Base-by-base conservation (phyloP, 2,329 filamentous ascomycete genomes). In the Orbilia blumenaviensis region DNA sequence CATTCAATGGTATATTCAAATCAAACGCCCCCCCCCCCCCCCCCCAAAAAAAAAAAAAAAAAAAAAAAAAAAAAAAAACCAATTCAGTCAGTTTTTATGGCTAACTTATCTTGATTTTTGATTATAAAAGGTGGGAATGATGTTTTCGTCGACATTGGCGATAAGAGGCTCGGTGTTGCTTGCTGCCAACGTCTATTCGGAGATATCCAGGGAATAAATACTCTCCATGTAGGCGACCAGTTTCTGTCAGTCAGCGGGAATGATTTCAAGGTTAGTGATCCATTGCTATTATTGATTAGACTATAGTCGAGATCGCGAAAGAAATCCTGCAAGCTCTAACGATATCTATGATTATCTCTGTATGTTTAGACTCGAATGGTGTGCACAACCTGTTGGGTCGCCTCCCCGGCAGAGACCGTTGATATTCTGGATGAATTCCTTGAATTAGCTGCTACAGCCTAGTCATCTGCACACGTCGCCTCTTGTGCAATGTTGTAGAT, bases 121-220 rank as follows among this genome's bases (percentile, higher is more conserved):
- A 16, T 32, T 27, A 21, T 16, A 48, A 38, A 56, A 87, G 86
- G 94, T 64, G 95, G 95, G 9, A 94, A 95, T 77, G 95, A 99
- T 82, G 93, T 98, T 44, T 99, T 99, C 83, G 94, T 99, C 64
- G 95, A 99, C 82, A 97, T 99, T 81, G 95, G 95, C 67, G 95
- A 99, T 84, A 99, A 99, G 84, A 93, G 91, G 63, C 96, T 94
- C 91, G 95, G 95, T 78, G 95, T 99, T 1, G 87, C 92, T 34
- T 93, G 94, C 2, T 97, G 94, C 82, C 95, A 99, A 84, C 88
- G 90, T 71, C 97, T 93, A 85, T 97, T 97, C 82, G 91, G 91
- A 21, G 88, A 86, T 0, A 88, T 97, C 79, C 86, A 87, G 58
- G 91, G 89, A 2, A 88, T 90, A 78, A 91, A 91, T 81, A 97